These are phyloP conservation scores for Penicillium pulvis DNA, from an alignment of 495 filamentous ascomycete genomes.

Conservation along the genomic window DNA sequence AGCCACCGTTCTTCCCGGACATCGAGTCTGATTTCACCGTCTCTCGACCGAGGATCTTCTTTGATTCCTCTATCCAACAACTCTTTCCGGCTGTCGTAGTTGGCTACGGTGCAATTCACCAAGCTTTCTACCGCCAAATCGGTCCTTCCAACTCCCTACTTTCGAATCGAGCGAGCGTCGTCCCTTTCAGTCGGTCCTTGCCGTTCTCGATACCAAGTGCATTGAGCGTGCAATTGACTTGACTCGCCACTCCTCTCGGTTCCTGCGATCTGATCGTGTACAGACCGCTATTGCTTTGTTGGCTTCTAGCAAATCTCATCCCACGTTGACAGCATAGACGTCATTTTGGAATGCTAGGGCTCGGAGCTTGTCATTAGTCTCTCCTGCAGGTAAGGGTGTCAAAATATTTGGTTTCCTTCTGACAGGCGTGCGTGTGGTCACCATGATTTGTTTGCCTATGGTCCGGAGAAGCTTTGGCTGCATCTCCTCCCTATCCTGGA, in stretches of 20 bases:
- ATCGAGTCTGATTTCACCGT: constrained; percentile 10
- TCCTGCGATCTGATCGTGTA: constrained; percentile 4
- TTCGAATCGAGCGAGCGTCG: constrained; percentile 33
- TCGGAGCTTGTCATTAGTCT: constrained; percentile 25
- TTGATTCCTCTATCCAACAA: constrained; percentile 9
- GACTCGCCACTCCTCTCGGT: constrained; percentile 12
- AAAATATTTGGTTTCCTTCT: constrained; percentile 1
- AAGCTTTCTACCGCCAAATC: constrained; percentile 37
- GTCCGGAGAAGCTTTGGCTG: constrained; percentile 4
- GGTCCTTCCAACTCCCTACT: constrained; percentile 38
- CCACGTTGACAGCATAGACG: constrained; percentile 30
- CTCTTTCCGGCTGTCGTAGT: constrained; percentile 14
- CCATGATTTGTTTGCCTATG: constrained; percentile 7
- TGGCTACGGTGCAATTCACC: constrained; percentile 18
- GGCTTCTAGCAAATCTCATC: constrained; percentile 26
- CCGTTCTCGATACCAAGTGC: constrained; percentile 14
- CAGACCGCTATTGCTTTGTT: constrained; percentile 19
- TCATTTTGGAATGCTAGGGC: constrained; percentile 35
- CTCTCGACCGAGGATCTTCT: constrained; percentile 13
- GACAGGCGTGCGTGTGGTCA: constrained; percentile 8
- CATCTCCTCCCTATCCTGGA: not conserved
- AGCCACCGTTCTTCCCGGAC: constrained; percentile 1
- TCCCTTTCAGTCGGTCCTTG: constrained; percentile 32
- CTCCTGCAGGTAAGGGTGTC: constrained; percentile 31
- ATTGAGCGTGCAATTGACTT: constrained; percentile 25